Evolutionary conservation across 2,329 filamentous ascomycete genomes (phyloP), one percentile per base, ranked within the genome.

Genomic region (Ampelomyces quisqualis): DNA sequence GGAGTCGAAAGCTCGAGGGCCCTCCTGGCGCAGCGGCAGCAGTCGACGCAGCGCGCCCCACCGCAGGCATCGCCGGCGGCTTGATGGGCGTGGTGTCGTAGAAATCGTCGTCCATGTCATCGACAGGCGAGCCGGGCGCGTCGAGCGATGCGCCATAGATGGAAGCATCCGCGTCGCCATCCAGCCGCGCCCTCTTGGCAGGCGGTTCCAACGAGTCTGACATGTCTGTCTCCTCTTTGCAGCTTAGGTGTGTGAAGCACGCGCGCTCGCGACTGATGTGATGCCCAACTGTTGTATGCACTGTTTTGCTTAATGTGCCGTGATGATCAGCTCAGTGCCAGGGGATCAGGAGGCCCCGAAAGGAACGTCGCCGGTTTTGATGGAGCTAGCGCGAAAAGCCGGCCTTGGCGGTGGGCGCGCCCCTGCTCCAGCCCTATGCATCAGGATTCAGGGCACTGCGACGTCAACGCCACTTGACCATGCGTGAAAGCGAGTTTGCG

Each of bases 131-230:
- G 57, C 61, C 39, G 46, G 64, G 57, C 63, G 65, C 59, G 46
- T 68, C 65, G 50, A 63, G 49, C 53, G 49, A 50, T 43, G 68
- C 62, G 46, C 62, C 60, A 48, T 62, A 53, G 46, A 63, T 51
- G 36, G 64, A 58, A 40, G 57, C 65, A 48, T 73, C 70, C 48
- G 56, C 49, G 19, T 34, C 31, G 14, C n/a, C 31, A 40, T 64
- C 57, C 39, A 70, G 58, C 51, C 66, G 60, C 45, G 64, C 64
- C 57, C 67, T 65, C 62, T 73, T 73, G 41, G 67, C 62, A 28
- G 70, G 70, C 50, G 63, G 64, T 59, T 63, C 62, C 49, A 55
- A 47, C 51, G 58, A 57, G 58, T 67, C 61, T 51, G 63, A 58
- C 60, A 67, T 65, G 45, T 43, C 46, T 51, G 44, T 55, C 42